phyloP scores from a whole-genome alignment of 176 grass and related monocot species.

The Neostapfia colusana region DNA sequence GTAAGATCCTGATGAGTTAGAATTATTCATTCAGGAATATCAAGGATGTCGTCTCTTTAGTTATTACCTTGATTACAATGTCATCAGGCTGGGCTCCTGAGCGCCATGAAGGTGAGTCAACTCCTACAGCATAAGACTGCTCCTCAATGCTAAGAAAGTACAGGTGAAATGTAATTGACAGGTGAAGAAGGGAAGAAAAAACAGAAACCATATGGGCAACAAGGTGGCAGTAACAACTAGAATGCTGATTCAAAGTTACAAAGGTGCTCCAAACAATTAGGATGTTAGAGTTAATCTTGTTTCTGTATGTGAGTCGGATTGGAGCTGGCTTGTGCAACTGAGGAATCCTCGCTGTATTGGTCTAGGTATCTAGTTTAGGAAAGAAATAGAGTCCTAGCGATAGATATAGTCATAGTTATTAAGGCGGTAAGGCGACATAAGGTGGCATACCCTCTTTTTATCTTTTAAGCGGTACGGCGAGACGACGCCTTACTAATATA shows the following conservation, averaged over 20 bases:
- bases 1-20: neutral
- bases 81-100: constrained; percentile 60
- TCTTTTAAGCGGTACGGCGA: too few relatives aligned
- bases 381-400: too few relatives aligned
- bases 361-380: too few relatives aligned
- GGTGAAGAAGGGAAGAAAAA: neutral
- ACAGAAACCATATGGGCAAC: neutral
- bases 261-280: constrained; percentile 11
- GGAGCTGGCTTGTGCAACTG: too few relatives aligned
- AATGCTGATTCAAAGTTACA: neutral
- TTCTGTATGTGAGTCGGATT: too few relatives aligned
- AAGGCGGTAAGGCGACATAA: too few relatives aligned
- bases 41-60: constrained; percentile 15
- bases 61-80: constrained; percentile 89
- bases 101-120: constrained; percentile 92
- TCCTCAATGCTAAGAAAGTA: constrained; percentile 40
- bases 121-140: constrained; percentile 61
- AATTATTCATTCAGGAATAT: constrained; percentile 3
- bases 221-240: constrained; percentile 11
- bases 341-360: too few relatives aligned
- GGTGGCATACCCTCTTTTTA: too few relatives aligned
- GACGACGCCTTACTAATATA: too few relatives aligned
- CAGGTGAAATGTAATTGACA: constrained; percentile 1
- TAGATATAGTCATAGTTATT: too few relatives aligned
- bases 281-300: too few relatives aligned